Evolutionary conservation across 129 eudicot genomes (phyloP).

Genomic region (Saussurea involucrata): DNA sequence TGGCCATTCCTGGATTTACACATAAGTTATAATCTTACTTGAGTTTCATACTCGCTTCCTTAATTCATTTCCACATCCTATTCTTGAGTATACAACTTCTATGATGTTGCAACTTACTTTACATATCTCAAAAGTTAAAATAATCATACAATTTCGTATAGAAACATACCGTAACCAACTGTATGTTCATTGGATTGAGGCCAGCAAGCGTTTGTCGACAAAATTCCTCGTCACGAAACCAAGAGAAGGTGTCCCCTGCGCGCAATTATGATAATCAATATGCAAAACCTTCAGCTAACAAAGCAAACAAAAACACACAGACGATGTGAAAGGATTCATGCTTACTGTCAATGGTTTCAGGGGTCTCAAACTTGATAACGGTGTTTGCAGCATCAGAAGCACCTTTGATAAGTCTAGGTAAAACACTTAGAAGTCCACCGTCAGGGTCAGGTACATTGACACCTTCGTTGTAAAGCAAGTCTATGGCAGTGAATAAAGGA

Average conservation of each 20-base stretch:
- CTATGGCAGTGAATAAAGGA: conserved; percentile 51
- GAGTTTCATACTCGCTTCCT: background rate
- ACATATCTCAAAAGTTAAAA: background rate
- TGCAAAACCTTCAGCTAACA: background rate
- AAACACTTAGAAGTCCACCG: background rate
- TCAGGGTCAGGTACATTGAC: conserved; percentile 19
- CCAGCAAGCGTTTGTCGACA: conserved; percentile 80
- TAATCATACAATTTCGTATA: background rate
- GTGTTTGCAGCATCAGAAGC: conserved; percentile 10
- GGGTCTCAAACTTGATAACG: conserved; percentile 56
- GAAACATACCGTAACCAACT: conserved; percentile 39
- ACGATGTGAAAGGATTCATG: background rate
- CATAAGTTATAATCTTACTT: background rate
- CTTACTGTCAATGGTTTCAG: conserved; percentile 43
- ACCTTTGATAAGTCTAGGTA: conserved; percentile 46
- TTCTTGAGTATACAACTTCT: background rate
- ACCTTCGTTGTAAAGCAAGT: conserved; percentile 51
- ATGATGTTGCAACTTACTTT: background rate
- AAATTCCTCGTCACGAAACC: conserved; percentile 77
- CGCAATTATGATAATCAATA: background rate
- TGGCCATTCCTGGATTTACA: conserved; percentile 72
- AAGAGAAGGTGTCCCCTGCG: conserved; percentile 53
- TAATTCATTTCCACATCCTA: background rate
- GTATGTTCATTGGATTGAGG: conserved; percentile 19
- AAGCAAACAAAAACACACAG: background rate